These are phyloP conservation scores for Tuber microsphaerosporum DNA, from an alignment of 495 filamentous ascomycete genomes.

Conservation along the genomic window DNA sequence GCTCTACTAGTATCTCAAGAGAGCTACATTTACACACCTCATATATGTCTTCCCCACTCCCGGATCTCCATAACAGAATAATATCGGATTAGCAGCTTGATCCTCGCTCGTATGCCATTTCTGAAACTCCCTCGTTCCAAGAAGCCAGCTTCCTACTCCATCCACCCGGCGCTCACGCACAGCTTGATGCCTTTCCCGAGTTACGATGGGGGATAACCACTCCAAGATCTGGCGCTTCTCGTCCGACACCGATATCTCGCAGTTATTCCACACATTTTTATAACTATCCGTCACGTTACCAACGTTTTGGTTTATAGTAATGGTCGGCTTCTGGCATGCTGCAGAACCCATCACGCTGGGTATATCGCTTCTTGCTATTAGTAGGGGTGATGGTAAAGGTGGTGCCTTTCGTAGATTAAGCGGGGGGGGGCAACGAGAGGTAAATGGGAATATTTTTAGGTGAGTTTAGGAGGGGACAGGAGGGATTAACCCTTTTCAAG, in stretches of 20 bases:
- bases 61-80: not conserved
- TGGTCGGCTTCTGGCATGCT: not conserved
- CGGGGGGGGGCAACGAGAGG: not conserved
- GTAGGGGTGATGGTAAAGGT: no score
- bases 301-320: not conserved
- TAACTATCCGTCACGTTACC: not conserved
- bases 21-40: not conserved
- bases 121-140: not conserved
- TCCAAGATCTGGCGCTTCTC: not conserved
- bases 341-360: not conserved
- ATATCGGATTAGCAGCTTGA: not conserved
- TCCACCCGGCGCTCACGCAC: not conserved
- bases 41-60: not conserved
- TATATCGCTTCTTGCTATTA: not conserved
- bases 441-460: no score
- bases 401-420: not conserved
- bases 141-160: not conserved
- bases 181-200: not conserved
- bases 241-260: not conserved
- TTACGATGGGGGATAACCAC: not conserved
- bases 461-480: no score
- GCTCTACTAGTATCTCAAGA: not conserved
- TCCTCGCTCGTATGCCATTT: not conserved
- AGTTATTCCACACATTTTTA: not conserved
- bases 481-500: no score